Evolutionary conservation across 2,329 filamentous ascomycete genomes (phyloP).

Genomic region (Colletotrichum chlorophyti): DNA sequence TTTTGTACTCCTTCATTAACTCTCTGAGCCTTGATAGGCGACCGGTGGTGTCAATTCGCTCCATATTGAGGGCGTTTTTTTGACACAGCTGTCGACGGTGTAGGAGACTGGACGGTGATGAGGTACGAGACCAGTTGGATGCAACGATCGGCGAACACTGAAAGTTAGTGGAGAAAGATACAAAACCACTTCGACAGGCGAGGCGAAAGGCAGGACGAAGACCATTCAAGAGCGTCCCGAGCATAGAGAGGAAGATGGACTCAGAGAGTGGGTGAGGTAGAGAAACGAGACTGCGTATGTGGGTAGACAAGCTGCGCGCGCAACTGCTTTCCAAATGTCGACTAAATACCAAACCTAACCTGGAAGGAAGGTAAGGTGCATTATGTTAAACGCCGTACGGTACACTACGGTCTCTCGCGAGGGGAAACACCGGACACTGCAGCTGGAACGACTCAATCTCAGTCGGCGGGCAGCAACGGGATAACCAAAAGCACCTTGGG

Average conservation of each 20-base stretch:
- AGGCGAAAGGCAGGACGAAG: not conserved
- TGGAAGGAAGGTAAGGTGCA: no score
- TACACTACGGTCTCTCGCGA: no score
- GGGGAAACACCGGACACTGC: no score
- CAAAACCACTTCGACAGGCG: not conserved
- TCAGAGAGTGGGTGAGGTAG: not conserved
- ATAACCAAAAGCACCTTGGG: no score
- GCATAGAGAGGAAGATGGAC: not conserved
- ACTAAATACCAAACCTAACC: not conserved
- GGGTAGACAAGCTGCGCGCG: not conserved
- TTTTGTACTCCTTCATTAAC: slow-evolving; percentile 84
- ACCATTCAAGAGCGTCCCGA: slow-evolving; percentile 8
- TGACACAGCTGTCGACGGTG: slow-evolving; percentile 2
- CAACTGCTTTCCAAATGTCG: no score
- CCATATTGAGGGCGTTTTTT: slow-evolving; percentile 61
- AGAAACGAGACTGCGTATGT: not conserved
- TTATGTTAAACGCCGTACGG: no score
- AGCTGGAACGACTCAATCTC: no score
- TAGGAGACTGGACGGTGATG: not conserved
- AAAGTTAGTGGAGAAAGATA: not conserved
- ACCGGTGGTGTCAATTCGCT: slow-evolving; percentile 77
- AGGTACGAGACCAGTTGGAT: not conserved
- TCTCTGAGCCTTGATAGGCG: slow-evolving; percentile 79
- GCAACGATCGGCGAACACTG: not conserved
- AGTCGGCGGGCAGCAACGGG: no score